A percentile compares a stretch with the other conserved stretches of the same genome.
Evolutionary conservation across 2,329 filamentous ascomycete genomes (phyloP).

Genomic region (Geosmithia flava): DNA sequence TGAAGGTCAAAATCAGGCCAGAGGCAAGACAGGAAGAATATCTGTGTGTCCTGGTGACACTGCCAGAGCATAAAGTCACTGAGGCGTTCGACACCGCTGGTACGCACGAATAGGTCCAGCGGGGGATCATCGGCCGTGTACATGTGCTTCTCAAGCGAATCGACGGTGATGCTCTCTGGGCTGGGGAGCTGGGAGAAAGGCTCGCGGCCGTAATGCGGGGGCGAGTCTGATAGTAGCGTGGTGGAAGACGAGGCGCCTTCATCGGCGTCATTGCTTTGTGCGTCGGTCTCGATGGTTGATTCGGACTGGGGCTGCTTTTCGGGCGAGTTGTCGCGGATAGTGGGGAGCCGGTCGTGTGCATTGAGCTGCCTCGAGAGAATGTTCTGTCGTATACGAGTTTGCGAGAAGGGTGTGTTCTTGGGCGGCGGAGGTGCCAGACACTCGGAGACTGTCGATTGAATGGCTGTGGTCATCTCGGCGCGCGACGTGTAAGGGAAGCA

Average conservation of each 20-base stretch:
- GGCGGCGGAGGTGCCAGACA: constrained; percentile 63
- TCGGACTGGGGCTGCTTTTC: constrained; percentile 21
- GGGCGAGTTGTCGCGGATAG: constrained; percentile 36
- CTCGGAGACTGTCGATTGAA: constrained; percentile 76
- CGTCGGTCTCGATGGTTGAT: not conserved
- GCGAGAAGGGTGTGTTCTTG: constrained; percentile 66
- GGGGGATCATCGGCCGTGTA: constrained; percentile 81
- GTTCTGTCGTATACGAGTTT: constrained; percentile 75
- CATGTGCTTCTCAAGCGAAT: constrained; percentile 74
- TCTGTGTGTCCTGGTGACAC: constrained; percentile 81
- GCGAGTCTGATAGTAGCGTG: constrained; percentile 42
- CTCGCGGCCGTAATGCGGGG: constrained; percentile 24
- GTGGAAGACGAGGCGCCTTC: constrained; percentile 49
- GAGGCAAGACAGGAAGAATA: constrained; percentile 82
- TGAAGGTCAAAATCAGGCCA: constrained; percentile 96
- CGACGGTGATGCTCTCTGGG: constrained; percentile 74
- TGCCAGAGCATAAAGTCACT: constrained; percentile 99
- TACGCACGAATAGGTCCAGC: constrained; percentile 80
- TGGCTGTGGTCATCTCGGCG: constrained; percentile 86
- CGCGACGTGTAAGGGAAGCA: constrained; percentile 97
- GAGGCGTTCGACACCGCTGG: constrained; percentile 81
- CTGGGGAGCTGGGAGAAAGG: constrained; percentile 42
- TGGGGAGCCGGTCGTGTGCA: constrained; percentile 30
- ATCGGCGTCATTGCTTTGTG: constrained; percentile 21
- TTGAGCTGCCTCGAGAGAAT: constrained; percentile 58